Conservation (phyloP, 768 basidiomycete species). For the Leccinum incarnatum region DNA sequence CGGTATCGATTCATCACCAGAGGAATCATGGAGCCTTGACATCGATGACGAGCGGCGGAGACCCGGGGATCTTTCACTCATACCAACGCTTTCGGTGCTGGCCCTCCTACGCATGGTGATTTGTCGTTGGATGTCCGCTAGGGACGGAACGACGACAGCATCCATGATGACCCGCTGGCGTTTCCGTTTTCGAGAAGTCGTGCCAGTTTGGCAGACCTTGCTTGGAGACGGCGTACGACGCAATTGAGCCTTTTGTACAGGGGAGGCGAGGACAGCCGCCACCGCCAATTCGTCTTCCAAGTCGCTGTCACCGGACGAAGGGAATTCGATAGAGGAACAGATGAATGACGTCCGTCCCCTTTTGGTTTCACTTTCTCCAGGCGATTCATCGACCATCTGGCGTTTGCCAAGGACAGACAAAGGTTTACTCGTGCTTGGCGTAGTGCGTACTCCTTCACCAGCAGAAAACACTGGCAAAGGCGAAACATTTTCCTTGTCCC, state of each 20-base stretch:
- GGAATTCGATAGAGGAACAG: slow-evolving; percentile 31
- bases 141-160: slow-evolving; percentile 46
- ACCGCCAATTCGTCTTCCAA: slow-evolving; percentile 32
- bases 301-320: slow-evolving; percentile 22
- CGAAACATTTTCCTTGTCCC: slow-evolving; percentile 62
- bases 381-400: slow-evolving; percentile 36
- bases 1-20: slow-evolving; percentile 11
- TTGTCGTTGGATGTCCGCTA: slow-evolving; percentile 27
- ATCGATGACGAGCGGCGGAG: slow-evolving; percentile 30
- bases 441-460: slow-evolving; percentile 44
- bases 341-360: slow-evolving; percentile 31
- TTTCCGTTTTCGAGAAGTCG: slow-evolving; percentile 35
- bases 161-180: slow-evolving; percentile 52
- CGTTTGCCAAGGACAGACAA: slow-evolving; percentile 44
- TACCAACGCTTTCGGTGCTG: slow-evolving; percentile 14
- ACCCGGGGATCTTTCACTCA: slow-evolving; percentile 3
- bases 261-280: slow-evolving; percentile 22
- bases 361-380: slow-evolving; percentile 25
- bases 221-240: neutral
- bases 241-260: slow-evolving; percentile 12
- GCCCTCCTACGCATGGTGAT: slow-evolving; percentile 20
- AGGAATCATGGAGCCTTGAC: slow-evolving; percentile 17
- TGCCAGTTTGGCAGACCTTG: slow-evolving; percentile 5
- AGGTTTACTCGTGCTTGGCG: slow-evolving; percentile 27
- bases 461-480: slow-evolving; percentile 40